These are phyloP conservation scores for Globisporangium nagaii DNA, from an alignment of 352 stramenopile species.

Conservation along the genomic window DNA sequence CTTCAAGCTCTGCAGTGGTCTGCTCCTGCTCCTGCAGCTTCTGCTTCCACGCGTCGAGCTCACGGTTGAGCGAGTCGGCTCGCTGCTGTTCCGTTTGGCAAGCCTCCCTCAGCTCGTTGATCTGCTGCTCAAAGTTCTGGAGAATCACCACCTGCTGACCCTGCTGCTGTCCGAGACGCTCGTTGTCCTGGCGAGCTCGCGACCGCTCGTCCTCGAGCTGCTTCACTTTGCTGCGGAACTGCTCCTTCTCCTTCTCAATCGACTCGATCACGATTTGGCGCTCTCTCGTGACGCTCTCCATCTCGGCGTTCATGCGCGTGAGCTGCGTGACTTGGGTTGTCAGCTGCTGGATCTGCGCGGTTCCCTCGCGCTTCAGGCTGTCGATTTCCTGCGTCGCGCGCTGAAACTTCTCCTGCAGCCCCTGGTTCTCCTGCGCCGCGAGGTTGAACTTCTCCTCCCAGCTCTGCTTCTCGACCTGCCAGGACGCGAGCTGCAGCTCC, in stretches of 20 bases:
- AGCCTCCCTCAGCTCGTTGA: conserved; percentile 33
- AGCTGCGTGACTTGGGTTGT: conserved; percentile 42
- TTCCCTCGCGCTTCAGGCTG: conserved; percentile 39
- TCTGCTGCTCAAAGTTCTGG: conserved; percentile 32
- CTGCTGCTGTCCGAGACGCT: conserved; percentile 30
- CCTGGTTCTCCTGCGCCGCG: conserved; percentile 44
- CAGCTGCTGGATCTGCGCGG: conserved; percentile 49
- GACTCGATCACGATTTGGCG: conserved; percentile 26
- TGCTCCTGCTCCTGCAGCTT: conserved; percentile 32
- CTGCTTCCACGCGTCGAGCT: conserved; percentile 26
- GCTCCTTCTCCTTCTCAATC: conserved; percentile 35
- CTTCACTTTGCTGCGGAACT: conserved; percentile 33
- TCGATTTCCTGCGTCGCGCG: conserved; percentile 48
- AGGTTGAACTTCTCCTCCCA: conserved; percentile 83
- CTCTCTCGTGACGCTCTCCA: conserved; percentile 43
- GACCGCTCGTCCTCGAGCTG: conserved; percentile 41
- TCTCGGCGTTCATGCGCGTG: conserved; percentile 34
- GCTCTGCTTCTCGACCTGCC: conserved; percentile 58
- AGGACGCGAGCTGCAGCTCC: conserved; percentile 45
- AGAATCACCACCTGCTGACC: conserved; percentile 31
- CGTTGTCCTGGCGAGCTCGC: conserved; percentile 36
- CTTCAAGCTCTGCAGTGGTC: conserved; percentile 23
- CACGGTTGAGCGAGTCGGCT: conserved; percentile 25
- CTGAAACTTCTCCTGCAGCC: conserved; percentile 66
- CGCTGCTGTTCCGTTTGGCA: conserved; percentile 31